phyloP scores from a whole-genome alignment of 805 yeast genomes.

The Candida adriatica region DNA sequence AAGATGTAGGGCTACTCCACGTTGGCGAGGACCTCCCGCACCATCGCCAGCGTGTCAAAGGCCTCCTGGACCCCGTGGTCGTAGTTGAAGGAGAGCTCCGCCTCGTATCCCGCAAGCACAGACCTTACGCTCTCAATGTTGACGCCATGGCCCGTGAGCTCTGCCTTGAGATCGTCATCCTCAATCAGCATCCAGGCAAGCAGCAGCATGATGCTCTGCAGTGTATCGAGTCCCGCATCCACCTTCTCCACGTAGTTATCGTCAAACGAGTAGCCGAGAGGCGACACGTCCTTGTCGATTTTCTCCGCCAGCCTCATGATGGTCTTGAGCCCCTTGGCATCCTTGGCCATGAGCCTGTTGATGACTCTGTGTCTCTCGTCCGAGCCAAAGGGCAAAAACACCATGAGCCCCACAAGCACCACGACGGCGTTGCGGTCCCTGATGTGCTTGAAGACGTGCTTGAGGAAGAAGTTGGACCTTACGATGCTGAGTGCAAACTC shows the following conservation, averaged over 20 bases:
- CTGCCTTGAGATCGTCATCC: conserved; percentile 11
- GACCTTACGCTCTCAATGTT: not conserved
- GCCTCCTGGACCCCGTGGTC: conserved; percentile 4
- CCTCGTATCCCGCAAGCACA: conserved; percentile 7
- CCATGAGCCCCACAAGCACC: conserved; percentile 11
- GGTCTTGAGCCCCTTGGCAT: conserved; percentile 9
- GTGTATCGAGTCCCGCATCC: conserved; percentile 13
- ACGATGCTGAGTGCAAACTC: conserved; percentile 10
- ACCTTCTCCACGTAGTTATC: conserved; percentile 15
- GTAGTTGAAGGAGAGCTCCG: conserved; percentile 11
- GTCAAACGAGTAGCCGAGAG: conserved; percentile 8
- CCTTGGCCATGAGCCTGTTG: conserved; percentile 13
- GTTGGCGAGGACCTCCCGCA: conserved; percentile 7
- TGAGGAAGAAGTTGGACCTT: conserved; percentile 10
- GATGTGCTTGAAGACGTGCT: conserved; percentile 10
- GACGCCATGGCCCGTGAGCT: conserved; percentile 4
- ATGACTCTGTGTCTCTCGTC: conserved; percentile 20
- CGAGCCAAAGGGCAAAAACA: conserved; percentile 17
- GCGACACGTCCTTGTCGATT: conserved; percentile 1
- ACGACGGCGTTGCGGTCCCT: conserved; percentile 4
- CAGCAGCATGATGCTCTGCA: conserved; percentile 14
- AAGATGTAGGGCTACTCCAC: conserved; percentile 1
- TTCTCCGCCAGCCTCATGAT: conserved; percentile 4
- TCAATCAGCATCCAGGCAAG: conserved; percentile 18
- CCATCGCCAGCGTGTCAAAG: conserved; percentile 5